Evolutionary conservation across 352 stramenopile species (phyloP), one percentile per base, ranked within the genome.

Genomic region (Phytopythium aichiense): DNA sequence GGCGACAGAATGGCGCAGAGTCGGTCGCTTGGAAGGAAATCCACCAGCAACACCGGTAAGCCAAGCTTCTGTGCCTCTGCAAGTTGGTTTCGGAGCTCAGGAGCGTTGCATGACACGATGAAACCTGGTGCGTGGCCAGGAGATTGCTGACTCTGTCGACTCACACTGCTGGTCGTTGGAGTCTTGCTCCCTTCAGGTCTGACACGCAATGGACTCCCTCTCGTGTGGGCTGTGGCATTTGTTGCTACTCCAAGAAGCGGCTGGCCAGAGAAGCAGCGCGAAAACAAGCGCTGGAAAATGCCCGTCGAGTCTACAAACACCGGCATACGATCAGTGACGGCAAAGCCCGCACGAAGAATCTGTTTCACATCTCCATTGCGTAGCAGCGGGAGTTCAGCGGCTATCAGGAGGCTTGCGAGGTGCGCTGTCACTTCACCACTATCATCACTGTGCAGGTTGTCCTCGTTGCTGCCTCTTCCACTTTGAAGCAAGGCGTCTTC

Each of bases 241-340:
- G 4, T 68, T 56, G 3, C 48, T 56, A 48, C 35, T 20, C n/a
- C 67, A 56, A 80, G 79, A 12, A 81, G 53, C 5, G 72, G 63
- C 15, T 77, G 50, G 0, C 71, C 76, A 1, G 64, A 85, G 63
- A 89, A 88, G 2, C 76, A 63, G 20, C 81, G 68, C 5, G 87
- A 63, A 8, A 89, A 66, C 33, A 79, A 72, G 11, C 69, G 66
- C 66, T 88, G 80, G 0, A 84, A 45, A 16, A 86, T 42, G 0
- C 76, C 79, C 0, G 58, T 68, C 0, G 50, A 25, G 37, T 89
- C 80, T 0, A 87, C 53, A 45, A 88, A 52, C 2, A 89, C 63
- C 0, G 80, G 80, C 4, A 84, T 45, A 6, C 69, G 68, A 37
- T 83, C 72, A 20, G 63, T 62, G 9, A 88, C 12, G 1, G 53